Conservation (phyloP, 495 filamentous ascomycete species). For the Aspergillus asperescens region DNA sequence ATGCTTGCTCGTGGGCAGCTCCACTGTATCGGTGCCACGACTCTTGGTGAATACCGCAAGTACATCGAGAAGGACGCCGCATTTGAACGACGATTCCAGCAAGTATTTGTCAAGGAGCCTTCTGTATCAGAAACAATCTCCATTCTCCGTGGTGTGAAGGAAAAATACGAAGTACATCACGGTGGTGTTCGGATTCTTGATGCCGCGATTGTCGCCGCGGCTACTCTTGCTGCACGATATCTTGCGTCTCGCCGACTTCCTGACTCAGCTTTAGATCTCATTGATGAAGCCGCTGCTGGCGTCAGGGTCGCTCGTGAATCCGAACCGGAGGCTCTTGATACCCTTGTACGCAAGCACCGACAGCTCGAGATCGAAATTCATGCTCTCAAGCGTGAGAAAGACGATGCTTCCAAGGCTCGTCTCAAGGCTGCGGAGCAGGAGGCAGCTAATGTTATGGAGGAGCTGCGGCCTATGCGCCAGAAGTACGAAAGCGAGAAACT, state of each 20-base stretch:
- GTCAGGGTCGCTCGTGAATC: conserved; percentile 93
- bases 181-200: conserved; percentile 87
- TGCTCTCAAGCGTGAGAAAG: conserved; percentile 86
- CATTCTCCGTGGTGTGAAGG: conserved; percentile 93
- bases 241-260: conserved; percentile 85
- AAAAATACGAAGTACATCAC: conserved; percentile 96
- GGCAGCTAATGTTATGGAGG: conserved; percentile 85
- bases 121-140: conserved; percentile 85
- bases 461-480: conserved; percentile 83
- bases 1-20: conserved; percentile 95
- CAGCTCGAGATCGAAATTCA: conserved; percentile 97
- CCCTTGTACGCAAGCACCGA: conserved; percentile 76
- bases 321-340: conserved; percentile 90
- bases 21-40: conserved; percentile 97
- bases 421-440: conserved; percentile 79
- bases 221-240: conserved; percentile 84
- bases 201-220: conserved; percentile 84
- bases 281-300: conserved; percentile 93
- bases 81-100: conserved; percentile 97
- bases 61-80: conserved; percentile 98
- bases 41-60: conserved; percentile 90
- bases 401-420: conserved; percentile 80
- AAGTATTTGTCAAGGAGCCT: conserved; percentile 93
- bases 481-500: conserved; percentile 91
- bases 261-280: conserved; percentile 91